Evolutionary conservation across 192 early-diverging fungal species (phyloP), one percentile per base, ranked within the genome.

Genomic region (Physocladia obscura): DNA sequence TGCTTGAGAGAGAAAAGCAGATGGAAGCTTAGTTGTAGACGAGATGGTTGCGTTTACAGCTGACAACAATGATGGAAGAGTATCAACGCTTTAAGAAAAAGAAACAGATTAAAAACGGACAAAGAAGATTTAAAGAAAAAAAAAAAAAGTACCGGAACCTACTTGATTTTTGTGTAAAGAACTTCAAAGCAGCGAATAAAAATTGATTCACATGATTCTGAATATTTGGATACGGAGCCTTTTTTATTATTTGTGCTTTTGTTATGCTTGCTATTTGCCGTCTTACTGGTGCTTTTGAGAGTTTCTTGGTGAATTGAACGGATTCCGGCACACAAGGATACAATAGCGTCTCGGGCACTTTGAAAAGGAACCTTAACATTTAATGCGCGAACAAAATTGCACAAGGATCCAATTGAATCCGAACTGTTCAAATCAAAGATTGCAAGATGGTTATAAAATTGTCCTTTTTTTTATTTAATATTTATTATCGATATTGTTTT

Each of bases 381-480:
- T 55, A 77, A 67, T 32, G 76, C 70, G 8, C 76, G 69, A 17
- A 76, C 36, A 47, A 59, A 77, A 29, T 73, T 40, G 37, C 62
- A 47, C 11, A 77, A 47, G 26, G 74, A 54, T 19, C 57, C 57
- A 19, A 76, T 31, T 29, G 37, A 50, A 17, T 47, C 40, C 2
- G 57, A 54, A 30, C 26, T 38, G 49, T 69, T 73, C 24, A 60
- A 54, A 24, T 67, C 32, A 17, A 74, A 49, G n/a, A 70, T 72
- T 3, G 79, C 79, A 3, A 81, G 65, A 40, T 81, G 79, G 36
- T 81, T 74, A 56, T 60, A 74, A 44, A 70, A 75, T 38, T 76
- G 71, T 15, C 79, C 79, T 77, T 21, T 17, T 13, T 15, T n/a
- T 8, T 1, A 35, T n/a, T 62, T 11, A 54, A 13, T 8, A 56